Percentiles rank a stretch among this genome's conserved stretches.
These are phyloP conservation scores for Trichophyton rubrum DNA, from an alignment of 2,329 filamentous ascomycete species.

Conservation along the genomic window DNA sequence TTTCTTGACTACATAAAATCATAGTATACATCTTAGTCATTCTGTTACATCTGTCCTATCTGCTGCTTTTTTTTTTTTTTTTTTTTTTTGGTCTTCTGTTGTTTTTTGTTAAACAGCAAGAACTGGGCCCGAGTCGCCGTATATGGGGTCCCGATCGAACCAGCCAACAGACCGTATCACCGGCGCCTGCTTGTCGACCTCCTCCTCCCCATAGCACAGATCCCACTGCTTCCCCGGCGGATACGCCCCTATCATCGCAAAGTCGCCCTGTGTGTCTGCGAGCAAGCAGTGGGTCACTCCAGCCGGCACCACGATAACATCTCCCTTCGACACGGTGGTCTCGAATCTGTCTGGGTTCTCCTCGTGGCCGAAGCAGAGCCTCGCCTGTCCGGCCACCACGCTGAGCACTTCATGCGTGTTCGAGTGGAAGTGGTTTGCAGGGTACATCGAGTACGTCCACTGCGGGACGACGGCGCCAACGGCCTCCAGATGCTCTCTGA, in stretches of 20 bases:
- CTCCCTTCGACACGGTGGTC: conserved; percentile 43
- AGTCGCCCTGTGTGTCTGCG: conserved; percentile 42
- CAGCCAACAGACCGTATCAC: conserved; percentile 40
- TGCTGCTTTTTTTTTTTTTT: not conserved
- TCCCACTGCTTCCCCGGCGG: conserved; percentile 48
- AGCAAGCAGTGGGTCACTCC: conserved; percentile 53
- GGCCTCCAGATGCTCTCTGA: conserved; percentile 44
- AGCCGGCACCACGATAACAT: conserved; percentile 53
- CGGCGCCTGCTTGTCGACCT: conserved; percentile 39
- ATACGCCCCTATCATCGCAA: conserved; percentile 58
- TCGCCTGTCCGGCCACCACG: conserved; percentile 46
- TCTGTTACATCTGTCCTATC: not conserved
- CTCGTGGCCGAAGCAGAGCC: conserved; percentile 55
- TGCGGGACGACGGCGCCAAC: conserved; percentile 48
- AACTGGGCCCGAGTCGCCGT: conserved; percentile 41
- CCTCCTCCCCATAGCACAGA: conserved; percentile 55
- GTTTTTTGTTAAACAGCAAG: not conserved
- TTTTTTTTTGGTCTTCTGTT: not conserved
- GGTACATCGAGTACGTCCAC: conserved; percentile 60
- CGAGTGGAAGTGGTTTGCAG: conserved; percentile 53
- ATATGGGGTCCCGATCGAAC: conserved; percentile 50
- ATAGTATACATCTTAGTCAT: not conserved
- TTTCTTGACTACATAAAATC: not conserved
- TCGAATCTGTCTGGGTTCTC: conserved; percentile 47
- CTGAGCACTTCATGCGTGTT: conserved; percentile 55